Evolutionary conservation across 139 green algal species (phyloP).

Genomic region (Yamagishiella unicocca): DNA sequence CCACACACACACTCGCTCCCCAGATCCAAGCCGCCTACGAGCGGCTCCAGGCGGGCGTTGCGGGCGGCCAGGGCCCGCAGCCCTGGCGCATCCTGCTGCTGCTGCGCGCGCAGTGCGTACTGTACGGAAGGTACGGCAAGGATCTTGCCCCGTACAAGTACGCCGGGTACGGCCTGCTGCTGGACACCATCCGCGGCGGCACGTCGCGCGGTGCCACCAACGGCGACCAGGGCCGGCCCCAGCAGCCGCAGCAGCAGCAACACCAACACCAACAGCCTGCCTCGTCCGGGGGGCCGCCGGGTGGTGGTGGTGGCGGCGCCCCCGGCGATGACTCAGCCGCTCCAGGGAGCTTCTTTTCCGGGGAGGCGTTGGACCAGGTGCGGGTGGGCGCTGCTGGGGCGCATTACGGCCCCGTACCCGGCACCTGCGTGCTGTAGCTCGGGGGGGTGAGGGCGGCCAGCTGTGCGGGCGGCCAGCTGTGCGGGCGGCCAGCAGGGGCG

Average conservation of each 20-base stretch:
- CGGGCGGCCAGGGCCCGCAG: constrained; percentile 72
- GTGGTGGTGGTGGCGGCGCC: neutral
- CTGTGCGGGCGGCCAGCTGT: too few species aligned
- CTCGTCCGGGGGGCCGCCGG: neutral
- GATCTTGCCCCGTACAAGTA: constrained; percentile 93
- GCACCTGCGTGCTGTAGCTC: too few species aligned
- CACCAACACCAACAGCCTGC: too few species aligned
- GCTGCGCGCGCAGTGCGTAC: constrained; percentile 84
- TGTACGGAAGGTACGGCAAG: constrained; percentile 84
- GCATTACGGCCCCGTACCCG: too few species aligned
- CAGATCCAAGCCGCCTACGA: constrained; percentile 91
- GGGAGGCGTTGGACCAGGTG: constrained; percentile 55
- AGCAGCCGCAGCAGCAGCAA: too few species aligned
- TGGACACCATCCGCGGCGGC: constrained; percentile 64
- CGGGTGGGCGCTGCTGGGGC: too few species aligned
- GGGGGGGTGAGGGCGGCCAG: too few species aligned
- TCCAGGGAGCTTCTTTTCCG: constrained; percentile 51
- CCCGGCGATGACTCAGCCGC: neutral
- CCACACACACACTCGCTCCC: neutral
- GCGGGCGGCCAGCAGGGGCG: too few species aligned
- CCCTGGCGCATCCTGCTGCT: constrained; percentile 90
- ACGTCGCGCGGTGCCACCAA: neutral
- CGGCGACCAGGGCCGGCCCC: too few species aligned
- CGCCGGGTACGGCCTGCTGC: constrained; percentile 91
- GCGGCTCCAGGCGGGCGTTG: constrained; percentile 80